Conservation (phyloP, 2,329 filamentous ascomycete genomes). For the Neopestalotiopsis sp. region DNA sequence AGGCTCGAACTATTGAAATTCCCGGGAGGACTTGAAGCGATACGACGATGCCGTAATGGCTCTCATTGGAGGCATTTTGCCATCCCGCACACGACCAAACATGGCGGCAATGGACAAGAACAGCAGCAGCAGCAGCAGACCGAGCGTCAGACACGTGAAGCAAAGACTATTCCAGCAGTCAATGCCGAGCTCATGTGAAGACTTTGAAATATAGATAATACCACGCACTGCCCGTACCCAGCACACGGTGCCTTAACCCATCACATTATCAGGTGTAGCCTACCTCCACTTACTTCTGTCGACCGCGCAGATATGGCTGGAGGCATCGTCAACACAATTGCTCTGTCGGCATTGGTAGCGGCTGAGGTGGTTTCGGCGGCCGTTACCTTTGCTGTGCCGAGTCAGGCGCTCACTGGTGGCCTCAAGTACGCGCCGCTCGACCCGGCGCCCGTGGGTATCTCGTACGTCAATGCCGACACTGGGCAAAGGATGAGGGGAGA, state of each 20-base stretch:
- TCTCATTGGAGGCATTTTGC: constrained; percentile 13
- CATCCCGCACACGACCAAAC: neutral
- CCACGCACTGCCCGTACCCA: too few species aligned
- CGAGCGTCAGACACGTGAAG: too few species aligned
- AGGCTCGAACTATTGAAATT: neutral
- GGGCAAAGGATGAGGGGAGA: neutral
- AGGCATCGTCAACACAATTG: neutral
- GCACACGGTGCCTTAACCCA: too few species aligned
- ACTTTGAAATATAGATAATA: too few species aligned
- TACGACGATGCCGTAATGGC: neutral
- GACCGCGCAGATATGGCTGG: neutral
- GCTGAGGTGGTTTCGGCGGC: constrained; percentile 15
- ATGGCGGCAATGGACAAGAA: neutral
- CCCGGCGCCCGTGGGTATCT: constrained; percentile 45
- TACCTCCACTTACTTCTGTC: neutral
- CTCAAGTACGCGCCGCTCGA: constrained; percentile 34
- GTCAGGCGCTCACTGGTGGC: constrained; percentile 16
- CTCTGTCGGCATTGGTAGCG: neutral
- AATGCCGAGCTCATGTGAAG: too few species aligned
- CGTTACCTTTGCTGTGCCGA: constrained; percentile 35
- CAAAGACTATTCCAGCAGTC: too few species aligned
- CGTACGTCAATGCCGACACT: constrained; percentile 38
- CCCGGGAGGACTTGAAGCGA: neutral
- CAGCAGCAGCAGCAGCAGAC: too few species aligned
- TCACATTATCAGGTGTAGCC: neutral